Evolutionary conservation across 495 filamentous ascomycete species (phyloP).

Genomic region (Cudoniella acicularis): DNA sequence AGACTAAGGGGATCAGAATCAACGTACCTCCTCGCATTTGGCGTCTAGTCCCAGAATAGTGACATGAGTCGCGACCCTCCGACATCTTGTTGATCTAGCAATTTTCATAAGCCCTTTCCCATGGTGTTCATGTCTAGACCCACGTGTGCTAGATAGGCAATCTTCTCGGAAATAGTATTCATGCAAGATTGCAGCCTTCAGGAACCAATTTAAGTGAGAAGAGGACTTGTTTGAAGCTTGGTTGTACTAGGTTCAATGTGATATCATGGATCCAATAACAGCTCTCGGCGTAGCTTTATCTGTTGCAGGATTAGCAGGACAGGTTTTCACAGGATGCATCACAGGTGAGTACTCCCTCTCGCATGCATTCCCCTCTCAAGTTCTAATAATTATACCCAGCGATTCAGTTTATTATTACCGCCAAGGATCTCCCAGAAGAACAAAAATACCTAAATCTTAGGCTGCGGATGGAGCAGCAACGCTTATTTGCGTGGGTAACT

Average conservation of each 20-base stretch:
- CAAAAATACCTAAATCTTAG: constrained; percentile 40
- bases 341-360: constrained; percentile 23
- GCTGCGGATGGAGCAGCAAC: constrained; percentile 42
- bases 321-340: constrained; percentile 39
- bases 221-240: too few relatives aligned
- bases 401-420: constrained; percentile 41
- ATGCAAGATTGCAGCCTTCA: too few relatives aligned
- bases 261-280: constrained; percentile 39
- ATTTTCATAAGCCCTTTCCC: too few relatives aligned
- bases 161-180: too few relatives aligned
- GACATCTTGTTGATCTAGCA: too few relatives aligned
- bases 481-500: constrained; percentile 45
- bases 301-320: constrained; percentile 36
- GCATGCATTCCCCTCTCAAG: background rate
- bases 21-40: too few relatives aligned
- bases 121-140: too few relatives aligned
- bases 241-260: background rate
- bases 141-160: too few relatives aligned
- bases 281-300: constrained; percentile 37
- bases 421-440: constrained; percentile 38
- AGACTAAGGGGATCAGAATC: too few relatives aligned
- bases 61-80: too few relatives aligned
- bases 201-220: too few relatives aligned
- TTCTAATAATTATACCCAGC: constrained; percentile 15
- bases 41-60: too few relatives aligned